phyloP scores from a whole-genome alignment of 352 stramenopile species.

The Phytophthora uliginosa region DNA sequence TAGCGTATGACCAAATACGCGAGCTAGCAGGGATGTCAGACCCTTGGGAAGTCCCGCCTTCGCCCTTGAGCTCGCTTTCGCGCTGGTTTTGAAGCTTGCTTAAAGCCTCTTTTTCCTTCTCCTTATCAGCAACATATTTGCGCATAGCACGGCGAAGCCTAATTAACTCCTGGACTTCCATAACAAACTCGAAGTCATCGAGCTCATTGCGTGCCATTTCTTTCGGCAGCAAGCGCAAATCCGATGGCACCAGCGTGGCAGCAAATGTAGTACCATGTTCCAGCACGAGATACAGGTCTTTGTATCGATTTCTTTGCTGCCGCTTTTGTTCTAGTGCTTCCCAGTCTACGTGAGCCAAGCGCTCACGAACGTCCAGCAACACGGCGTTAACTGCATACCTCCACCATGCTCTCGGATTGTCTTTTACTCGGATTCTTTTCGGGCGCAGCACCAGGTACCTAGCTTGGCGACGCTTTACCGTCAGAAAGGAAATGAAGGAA shows the following conservation, averaged over 20 bases:
- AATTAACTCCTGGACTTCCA: constrained; percentile 82
- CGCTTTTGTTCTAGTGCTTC: constrained; percentile 51
- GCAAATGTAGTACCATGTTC: constrained; percentile 43
- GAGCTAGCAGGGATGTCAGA: constrained; percentile 48
- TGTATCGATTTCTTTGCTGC: constrained; percentile 59
- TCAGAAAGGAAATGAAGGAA: constrained; percentile 80
- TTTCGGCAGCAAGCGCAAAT: constrained; percentile 57
- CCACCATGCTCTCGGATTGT: constrained; percentile 78
- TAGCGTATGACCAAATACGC: constrained; percentile 77
- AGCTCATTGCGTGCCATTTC: constrained; percentile 56
- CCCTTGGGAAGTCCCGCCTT: constrained; percentile 12
- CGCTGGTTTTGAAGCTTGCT: constrained; percentile 44
- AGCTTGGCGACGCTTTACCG: constrained; percentile 65
- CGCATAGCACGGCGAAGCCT: constrained; percentile 62
- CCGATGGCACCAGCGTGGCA: constrained; percentile 46
- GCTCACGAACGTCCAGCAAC: constrained; percentile 76
- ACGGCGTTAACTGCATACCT: constrained; percentile 80
- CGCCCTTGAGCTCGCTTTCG: constrained; percentile 19
- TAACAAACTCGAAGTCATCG: constrained; percentile 73
- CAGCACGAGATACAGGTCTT: constrained; percentile 63
- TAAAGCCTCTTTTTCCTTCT: constrained; percentile 44
- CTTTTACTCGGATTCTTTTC: constrained; percentile 45
- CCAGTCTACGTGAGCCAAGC: constrained; percentile 79
- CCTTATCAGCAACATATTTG: constrained; percentile 53
- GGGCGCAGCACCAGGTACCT: constrained; percentile 73